These are phyloP conservation scores for Trichosporon sp. DNA, from an alignment of 1,284 basidiomycete species.

Conservation along the genomic window DNA sequence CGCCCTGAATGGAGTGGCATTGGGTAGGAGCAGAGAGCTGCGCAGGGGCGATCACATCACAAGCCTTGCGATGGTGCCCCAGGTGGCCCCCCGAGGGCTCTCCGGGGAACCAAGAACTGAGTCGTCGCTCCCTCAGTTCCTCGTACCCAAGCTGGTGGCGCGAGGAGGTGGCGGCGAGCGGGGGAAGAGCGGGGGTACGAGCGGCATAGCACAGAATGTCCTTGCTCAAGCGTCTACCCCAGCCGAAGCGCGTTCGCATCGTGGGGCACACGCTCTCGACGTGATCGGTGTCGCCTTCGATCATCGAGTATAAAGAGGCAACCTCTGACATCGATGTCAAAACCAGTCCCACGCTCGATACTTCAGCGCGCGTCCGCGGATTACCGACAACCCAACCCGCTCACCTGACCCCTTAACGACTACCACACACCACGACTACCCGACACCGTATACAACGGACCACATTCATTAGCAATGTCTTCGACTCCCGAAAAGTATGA, in stretches of 20 bases:
- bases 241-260: background rate
- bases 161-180: background rate
- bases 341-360: slow-evolving; percentile 5
- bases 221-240: background rate
- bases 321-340: background rate
- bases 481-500: slow-evolving; percentile 2
- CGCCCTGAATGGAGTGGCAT: background rate
- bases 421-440: background rate
- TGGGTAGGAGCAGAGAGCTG: background rate
- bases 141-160: slow-evolving; percentile 1
- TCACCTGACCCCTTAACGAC: background rate
- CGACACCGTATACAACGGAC: slow-evolving; percentile 4
- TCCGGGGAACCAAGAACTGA: background rate
- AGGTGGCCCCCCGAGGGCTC: background rate
- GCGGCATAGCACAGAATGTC: background rate
- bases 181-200: background rate
- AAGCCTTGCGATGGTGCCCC: background rate
- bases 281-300: background rate
- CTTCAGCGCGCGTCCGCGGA: background rate
- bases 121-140: background rate
- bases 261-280: background rate
- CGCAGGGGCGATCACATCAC: background rate
- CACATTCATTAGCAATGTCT: slow-evolving; percentile 3
- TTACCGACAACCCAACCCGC: background rate
- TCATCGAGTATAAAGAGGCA: background rate